Evolutionary conservation across 139 green algal genomes (phyloP).

Genomic region (Tetradesmus lagerheimii): DNA sequence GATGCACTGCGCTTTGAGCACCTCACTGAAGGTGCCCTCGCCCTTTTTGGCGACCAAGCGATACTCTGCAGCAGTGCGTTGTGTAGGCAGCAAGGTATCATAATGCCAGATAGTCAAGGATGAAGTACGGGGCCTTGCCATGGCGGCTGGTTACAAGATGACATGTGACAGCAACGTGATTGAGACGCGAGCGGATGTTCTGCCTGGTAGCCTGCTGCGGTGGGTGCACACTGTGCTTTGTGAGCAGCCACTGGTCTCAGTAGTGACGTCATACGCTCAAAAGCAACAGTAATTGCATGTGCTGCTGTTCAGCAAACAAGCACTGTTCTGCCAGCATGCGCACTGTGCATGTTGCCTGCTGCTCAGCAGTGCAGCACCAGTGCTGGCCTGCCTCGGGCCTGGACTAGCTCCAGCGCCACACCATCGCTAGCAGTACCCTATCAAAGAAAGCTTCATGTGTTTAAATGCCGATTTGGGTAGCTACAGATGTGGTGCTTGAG

Average conservation of each 20-base stretch:
- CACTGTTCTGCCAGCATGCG: background rate
- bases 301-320: too few relatives aligned
- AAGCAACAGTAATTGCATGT: too few relatives aligned
- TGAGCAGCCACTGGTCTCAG: too few relatives aligned
- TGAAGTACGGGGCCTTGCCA: too few relatives aligned
- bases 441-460: background rate
- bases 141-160: too few relatives aligned
- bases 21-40: conserved; percentile 90
- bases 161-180: too few relatives aligned
- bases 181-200: too few relatives aligned
- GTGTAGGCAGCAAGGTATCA: background rate
- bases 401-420: background rate
- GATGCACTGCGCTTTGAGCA: conserved; percentile 92
- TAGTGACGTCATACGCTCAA: too few relatives aligned
- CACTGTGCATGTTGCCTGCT: conserved; percentile 33
- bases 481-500: background rate
- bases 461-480: background rate
- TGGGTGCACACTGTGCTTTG: too few relatives aligned
- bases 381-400: background rate
- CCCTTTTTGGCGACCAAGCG: conserved; percentile 91
- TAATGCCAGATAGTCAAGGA: too few relatives aligned
- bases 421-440: background rate
- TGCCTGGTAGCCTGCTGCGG: too few relatives aligned
- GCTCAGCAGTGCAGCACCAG: background rate
- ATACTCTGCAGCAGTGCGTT: conserved; percentile 66